Conservation (phyloP, 176 grass and related monocot species). For the Dendrocalamus sinicus region DNA sequence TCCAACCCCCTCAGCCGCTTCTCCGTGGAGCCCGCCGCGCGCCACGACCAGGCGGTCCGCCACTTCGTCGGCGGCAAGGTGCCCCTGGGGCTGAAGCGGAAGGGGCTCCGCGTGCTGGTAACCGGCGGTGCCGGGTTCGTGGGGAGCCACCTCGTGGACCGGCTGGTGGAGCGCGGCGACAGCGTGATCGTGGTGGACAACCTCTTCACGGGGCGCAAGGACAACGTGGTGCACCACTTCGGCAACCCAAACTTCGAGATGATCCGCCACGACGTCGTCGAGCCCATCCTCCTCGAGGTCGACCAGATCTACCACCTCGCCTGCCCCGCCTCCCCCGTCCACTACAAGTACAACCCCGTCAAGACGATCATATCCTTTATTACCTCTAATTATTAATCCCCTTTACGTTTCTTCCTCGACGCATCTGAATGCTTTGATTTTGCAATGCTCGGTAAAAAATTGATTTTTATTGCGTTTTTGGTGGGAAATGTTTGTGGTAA, state of each 20-base stretch:
- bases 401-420: neutral
- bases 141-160: slow-evolving; percentile 89
- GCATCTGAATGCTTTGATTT: too few species aligned
- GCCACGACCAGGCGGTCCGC: slow-evolving; percentile 19
- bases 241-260: slow-evolving; percentile 86
- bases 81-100: slow-evolving; percentile 84
- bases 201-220: slow-evolving; percentile 94
- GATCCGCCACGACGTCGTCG: slow-evolving; percentile 98
- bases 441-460: neutral
- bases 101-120: slow-evolving; percentile 77
- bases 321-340: slow-evolving; percentile 88
- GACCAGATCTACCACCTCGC: slow-evolving; percentile 99
- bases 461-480: neutral
- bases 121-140: slow-evolving; percentile 94
- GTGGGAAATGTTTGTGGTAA: neutral
- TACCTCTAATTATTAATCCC: neutral
- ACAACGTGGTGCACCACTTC: slow-evolving; percentile 89
- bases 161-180: slow-evolving; percentile 76
- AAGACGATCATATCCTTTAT: slow-evolving; percentile 99
- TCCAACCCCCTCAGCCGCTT: slow-evolving; percentile 45
- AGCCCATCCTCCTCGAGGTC: slow-evolving; percentile 92
- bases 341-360: slow-evolving; percentile 98
- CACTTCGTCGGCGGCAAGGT: slow-evolving; percentile 76
- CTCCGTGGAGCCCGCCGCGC: slow-evolving; percentile 32
- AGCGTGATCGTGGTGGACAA: slow-evolving; percentile 96